phyloP scores from a whole-genome alignment of 1,139 yeast genomes.

The Debaryomycetaceae sp. region DNA sequence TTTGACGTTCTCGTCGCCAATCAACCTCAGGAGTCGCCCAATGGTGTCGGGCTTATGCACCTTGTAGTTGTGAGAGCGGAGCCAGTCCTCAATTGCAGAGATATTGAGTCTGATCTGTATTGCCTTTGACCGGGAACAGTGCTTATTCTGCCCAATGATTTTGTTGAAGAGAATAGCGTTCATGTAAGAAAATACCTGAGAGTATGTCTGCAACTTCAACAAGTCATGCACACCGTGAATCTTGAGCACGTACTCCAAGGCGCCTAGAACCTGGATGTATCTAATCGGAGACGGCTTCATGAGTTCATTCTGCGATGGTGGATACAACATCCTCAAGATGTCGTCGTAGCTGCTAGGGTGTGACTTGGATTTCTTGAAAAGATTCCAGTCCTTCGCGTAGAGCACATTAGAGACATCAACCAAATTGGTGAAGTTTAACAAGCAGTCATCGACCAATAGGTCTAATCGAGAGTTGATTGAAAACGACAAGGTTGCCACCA shows the following conservation, averaged over 20 bases:
- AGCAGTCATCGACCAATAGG: conserved; percentile 56
- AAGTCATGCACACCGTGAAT: conserved; percentile 77
- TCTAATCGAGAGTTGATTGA: conserved; percentile 61
- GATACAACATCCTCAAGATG: conserved; percentile 64
- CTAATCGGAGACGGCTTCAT: conserved; percentile 84
- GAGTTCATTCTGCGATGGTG: conserved; percentile 61
- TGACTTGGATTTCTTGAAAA: conserved; percentile 53
- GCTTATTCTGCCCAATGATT: conserved; percentile 60
- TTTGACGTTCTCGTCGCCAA: conserved; percentile 12
- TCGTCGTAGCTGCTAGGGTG: conserved; percentile 60
- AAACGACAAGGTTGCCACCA: conserved; percentile 61
- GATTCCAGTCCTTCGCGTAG: conserved; percentile 74
- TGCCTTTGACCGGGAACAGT: conserved; percentile 78
- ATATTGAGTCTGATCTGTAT: conserved; percentile 84
- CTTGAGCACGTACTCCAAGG: conserved; percentile 79
- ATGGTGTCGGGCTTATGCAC: conserved; percentile 42
- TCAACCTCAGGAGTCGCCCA: conserved; percentile 24
- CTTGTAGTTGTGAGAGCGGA: conserved; percentile 68
- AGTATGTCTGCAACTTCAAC: conserved; percentile 69
- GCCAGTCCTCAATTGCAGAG: conserved; percentile 90
- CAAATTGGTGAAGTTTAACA: conserved; percentile 60
- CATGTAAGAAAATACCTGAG: conserved; percentile 78
- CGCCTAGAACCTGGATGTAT: conserved; percentile 83
- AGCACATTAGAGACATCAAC: conserved; percentile 59
- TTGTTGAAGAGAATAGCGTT: conserved; percentile 72